Evolutionary conservation across 202 grass and related monocot species (phyloP), one percentile per base, ranked within the genome.

Genomic region (Panicum hallii): DNA sequence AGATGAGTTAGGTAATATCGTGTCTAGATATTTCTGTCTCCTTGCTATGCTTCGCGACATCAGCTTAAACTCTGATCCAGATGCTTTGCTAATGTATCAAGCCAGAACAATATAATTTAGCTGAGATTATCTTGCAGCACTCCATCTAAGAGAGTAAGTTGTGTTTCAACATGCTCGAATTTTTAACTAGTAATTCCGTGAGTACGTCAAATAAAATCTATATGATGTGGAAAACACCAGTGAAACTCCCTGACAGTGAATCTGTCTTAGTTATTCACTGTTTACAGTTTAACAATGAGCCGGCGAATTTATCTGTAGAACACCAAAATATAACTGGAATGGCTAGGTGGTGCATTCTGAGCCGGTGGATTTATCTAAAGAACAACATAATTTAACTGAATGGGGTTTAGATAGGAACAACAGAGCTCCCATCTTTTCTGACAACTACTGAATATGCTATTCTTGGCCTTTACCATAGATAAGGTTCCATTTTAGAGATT

Each of bases 401-500:
- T 55, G 14, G 47, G 84, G 26, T 54, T 53, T 71, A 70, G 40
- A 84, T 76, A 57, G 70, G 75, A 80, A 71, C 80, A 83, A 72
- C 15, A 43, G 77, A 70, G 54, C 63, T 72, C 70, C 55, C 81
- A 72, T 81, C 85, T 88, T 85, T 72, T 72, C 57, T 67, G 89
- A 81, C 48, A 81, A 77, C 55, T 84, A 84, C 63, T 65, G 81
- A 84, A 87, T 88, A 77, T 88, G 85, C 77, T 91, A 84, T 81
- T 88, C 76, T 77, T 88, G 89, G 63, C 11, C 70, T 84, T 84
- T 74, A 66, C 81, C 72, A 77, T 77, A 52, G 89, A 87, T 84
- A 91, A 90, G 84, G 80, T 84, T 88, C 77, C 56, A 40, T 80
- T 84, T 88, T 81, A 71, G 56, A 91, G 64, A 84, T 91, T 81